Conservation (phyloP, 305 asterid species). For the Rubia tinctorum region DNA sequence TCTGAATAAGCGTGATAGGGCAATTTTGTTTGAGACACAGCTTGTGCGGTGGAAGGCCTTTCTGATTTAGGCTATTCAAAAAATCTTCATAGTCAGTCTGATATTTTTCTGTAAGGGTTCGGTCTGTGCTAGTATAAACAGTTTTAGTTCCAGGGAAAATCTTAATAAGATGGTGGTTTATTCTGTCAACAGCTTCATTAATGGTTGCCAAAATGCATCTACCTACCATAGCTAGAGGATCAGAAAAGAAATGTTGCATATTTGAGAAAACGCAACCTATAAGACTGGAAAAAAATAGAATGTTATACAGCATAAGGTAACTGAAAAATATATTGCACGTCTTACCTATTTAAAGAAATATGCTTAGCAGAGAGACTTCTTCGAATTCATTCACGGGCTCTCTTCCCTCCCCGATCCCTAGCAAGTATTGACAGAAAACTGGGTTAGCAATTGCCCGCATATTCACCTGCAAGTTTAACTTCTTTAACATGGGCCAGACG, state of each 20-base stretch:
- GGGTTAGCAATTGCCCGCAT: not conserved
- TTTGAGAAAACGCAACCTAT: not conserved
- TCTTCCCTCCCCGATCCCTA: not conserved
- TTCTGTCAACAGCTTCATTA: slow-evolving; percentile 12
- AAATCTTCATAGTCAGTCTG: slow-evolving; percentile 7
- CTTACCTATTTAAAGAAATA: not conserved
- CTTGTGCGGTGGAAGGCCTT: slow-evolving; percentile 20
- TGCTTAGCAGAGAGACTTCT: not conserved
- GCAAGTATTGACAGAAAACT: not conserved
- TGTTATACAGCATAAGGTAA: too few species aligned
- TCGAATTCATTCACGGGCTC: not conserved
- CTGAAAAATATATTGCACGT: too few species aligned
- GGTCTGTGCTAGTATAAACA: slow-evolving; percentile 8
- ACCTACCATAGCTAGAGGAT: not conserved
- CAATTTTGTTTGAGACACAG: slow-evolving; percentile 10
- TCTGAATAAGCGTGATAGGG: slow-evolving; percentile 4
- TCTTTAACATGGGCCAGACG: not conserved
- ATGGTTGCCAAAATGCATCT: not conserved
- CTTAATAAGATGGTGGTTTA: not conserved
- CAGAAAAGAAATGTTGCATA: too few species aligned
- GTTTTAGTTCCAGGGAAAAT: not conserved
- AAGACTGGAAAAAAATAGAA: not conserved
- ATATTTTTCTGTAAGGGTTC: not conserved
- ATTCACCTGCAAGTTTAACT: not conserved
- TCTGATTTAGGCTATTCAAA: slow-evolving; percentile 8